Evolutionary conservation across 2,329 filamentous ascomycete genomes (phyloP).

Genomic region (Exophiala oligosperma): DNA sequence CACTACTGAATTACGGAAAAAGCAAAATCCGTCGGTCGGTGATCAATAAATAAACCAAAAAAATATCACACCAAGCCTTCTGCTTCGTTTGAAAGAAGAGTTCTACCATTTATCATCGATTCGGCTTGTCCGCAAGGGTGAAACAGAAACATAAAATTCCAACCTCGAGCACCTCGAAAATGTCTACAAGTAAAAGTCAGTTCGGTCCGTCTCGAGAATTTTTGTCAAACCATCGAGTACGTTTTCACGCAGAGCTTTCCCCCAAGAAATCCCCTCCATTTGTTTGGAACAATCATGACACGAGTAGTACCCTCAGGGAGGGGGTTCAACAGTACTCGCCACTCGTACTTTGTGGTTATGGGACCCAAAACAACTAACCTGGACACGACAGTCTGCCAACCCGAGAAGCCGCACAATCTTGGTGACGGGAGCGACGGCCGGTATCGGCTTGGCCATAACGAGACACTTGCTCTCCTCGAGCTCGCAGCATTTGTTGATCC

Average conservation of each 20-base stretch:
- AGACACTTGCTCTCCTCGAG: conserved; percentile 57
- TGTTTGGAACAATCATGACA: too few relatives aligned
- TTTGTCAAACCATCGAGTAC: neutral
- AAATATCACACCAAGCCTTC: too few relatives aligned
- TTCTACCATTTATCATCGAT: too few relatives aligned
- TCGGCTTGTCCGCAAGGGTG: neutral
- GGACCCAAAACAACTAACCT: neutral
- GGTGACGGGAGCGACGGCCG: conserved; percentile 65
- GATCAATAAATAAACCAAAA: too few relatives aligned
- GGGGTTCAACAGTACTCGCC: too few relatives aligned
- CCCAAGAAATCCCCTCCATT: neutral
- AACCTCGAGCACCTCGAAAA: neutral
- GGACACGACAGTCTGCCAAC: conserved; percentile 7
- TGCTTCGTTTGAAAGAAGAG: too few relatives aligned
- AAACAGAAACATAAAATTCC: neutral
- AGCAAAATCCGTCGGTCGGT: too few relatives aligned
- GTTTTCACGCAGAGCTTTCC: neutral
- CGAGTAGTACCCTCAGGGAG: too few relatives aligned
- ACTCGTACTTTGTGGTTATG: too few relatives aligned
- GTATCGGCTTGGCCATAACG: conserved; percentile 62
- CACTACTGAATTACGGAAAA: too few relatives aligned
- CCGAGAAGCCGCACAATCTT: conserved; percentile 51
- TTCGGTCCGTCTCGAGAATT: neutral
- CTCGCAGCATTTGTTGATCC: conserved; percentile 56
- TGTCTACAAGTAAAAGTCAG: neutral